Conservation (phyloP, 2,329 filamentous ascomycete species). For the Botrytis tulipae region DNA sequence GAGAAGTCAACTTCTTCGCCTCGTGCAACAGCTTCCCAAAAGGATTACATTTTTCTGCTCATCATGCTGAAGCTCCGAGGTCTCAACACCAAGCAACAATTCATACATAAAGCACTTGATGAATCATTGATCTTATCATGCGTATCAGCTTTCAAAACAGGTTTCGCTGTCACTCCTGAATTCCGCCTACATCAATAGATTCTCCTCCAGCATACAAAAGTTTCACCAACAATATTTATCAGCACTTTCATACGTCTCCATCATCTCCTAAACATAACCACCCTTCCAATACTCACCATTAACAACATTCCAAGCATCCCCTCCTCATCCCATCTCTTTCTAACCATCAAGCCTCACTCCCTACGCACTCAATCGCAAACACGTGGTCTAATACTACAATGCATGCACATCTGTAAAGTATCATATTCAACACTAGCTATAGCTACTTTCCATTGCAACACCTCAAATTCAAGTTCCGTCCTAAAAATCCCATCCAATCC, state of each 20-base stretch:
- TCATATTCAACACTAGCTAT: background rate
- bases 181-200: background rate
- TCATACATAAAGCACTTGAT: background rate
- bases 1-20: background rate
- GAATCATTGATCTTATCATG: background rate
- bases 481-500: background rate
- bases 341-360: background rate
- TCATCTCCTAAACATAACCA: background rate
- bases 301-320: fast-evolving
- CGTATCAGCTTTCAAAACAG: background rate
- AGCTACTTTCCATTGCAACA: background rate
- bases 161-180: background rate
- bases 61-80: background rate
- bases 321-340: background rate
- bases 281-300: background rate
- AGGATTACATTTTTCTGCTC: background rate
- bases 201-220: background rate
- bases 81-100: background rate
- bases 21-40: background rate
- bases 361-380: background rate
- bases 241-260: background rate
- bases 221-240: background rate
- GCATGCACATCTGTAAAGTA: background rate
- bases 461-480: background rate
- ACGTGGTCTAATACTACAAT: background rate